Conservation (phyloP, 352 stramenopile species). For the Globisporangium carolinianum region DNA sequence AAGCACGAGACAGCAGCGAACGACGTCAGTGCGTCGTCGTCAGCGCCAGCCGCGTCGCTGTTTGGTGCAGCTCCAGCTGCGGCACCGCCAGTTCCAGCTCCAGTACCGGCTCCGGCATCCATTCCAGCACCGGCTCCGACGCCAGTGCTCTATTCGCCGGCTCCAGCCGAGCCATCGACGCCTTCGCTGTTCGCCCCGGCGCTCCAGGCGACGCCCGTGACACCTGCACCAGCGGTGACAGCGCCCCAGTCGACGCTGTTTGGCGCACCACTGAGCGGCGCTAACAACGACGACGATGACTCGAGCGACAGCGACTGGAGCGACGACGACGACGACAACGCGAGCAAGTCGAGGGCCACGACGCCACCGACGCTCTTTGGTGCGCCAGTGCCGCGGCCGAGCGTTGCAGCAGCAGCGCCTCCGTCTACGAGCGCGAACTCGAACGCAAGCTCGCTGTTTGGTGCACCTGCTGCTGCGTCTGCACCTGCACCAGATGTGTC, state of each 20-base stretch:
- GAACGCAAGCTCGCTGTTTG: constrained; percentile 8
- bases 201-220: neutral
- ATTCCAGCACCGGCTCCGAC: neutral
- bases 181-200: neutral
- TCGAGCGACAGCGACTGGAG: constrained; percentile 69
- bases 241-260: constrained; percentile 25
- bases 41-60: constrained; percentile 10
- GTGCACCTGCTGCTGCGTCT: constrained; percentile 4
- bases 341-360: constrained; percentile 12
- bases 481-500: neutral
- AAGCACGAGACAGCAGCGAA: neutral
- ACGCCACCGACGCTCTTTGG: constrained; percentile 26
- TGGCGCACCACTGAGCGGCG: constrained; percentile 6
- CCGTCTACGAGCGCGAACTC: neutral
- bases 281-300: constrained; percentile 28
- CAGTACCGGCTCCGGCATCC: neutral
- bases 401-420: neutral
- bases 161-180: neutral
- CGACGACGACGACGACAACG: constrained; percentile 28
- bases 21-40: constrained; percentile 6
- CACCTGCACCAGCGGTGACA: neutral
- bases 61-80: constrained; percentile 10
- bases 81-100: neutral
- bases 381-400: constrained; percentile 5
- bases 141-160: neutral